Evolutionary conservation across 179 eudicot genomes (phyloP).

Genomic region (Monotropa hypopitys): DNA sequence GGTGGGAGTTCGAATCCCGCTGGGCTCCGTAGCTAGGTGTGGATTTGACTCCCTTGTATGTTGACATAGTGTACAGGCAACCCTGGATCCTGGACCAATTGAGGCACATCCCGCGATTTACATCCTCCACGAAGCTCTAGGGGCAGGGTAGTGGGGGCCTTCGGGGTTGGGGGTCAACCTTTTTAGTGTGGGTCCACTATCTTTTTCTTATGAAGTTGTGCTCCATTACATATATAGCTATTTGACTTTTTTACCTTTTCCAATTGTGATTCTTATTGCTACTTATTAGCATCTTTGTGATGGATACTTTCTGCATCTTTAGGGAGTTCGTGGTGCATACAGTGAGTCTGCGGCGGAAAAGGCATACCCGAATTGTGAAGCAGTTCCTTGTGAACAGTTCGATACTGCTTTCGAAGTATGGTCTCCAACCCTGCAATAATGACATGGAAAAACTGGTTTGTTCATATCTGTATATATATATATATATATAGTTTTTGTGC

Average conservation of each 20-base stretch:
- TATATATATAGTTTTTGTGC: not conserved
- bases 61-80: too few relatives aligned
- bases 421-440: not conserved
- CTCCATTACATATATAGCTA: not conserved
- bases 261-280: not conserved
- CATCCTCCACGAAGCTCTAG: too few relatives aligned
- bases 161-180: too few relatives aligned
- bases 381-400: conserved; percentile 86
- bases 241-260: not conserved
- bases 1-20: too few relatives aligned
- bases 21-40: too few relatives aligned
- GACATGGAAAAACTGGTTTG: not conserved
- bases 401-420: conserved; percentile 65
- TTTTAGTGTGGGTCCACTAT: not conserved
- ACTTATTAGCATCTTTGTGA: not conserved
- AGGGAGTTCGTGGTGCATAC: conserved; percentile 76
- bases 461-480: not conserved
- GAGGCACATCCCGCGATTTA: too few relatives aligned
- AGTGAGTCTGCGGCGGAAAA: conserved; percentile 62
- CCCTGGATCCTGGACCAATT: too few relatives aligned
- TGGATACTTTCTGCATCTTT: not conserved
- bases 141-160: too few relatives aligned
- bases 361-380: conserved; percentile 69
- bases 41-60: too few relatives aligned
- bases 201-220: not conserved